Conservation (phyloP, 768 basidiomycete genomes). For the Crucibulum laeve region DNA sequence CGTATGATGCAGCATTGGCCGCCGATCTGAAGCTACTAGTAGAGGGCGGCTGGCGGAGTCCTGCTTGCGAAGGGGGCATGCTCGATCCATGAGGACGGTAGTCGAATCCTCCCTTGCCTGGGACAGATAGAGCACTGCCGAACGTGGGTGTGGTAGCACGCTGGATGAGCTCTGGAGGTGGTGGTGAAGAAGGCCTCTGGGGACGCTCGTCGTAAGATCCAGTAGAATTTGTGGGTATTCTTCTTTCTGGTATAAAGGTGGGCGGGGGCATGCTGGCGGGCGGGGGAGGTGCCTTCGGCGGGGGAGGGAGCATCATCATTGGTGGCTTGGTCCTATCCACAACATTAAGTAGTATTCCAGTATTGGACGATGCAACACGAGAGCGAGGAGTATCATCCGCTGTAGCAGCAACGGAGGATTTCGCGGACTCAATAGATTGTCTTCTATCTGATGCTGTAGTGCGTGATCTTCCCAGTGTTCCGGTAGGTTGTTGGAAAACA, state of each 20-base stretch:
- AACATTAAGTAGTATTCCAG: constrained; percentile 37
- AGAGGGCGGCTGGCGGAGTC: constrained; percentile 68
- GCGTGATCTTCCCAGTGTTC: constrained; percentile 43
- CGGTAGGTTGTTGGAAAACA: constrained; percentile 47
- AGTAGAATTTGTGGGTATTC: constrained; percentile 36
- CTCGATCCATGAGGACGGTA: constrained; percentile 68
- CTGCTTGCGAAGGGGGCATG: constrained; percentile 65
- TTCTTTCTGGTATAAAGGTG: constrained; percentile 68
- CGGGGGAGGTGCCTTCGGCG: constrained; percentile 72
- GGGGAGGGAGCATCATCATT: constrained; percentile 80
- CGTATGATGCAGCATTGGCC: constrained; percentile 53
- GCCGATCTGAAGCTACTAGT: constrained; percentile 83
- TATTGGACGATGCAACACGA: constrained; percentile 46
- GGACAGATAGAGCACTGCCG: constrained; percentile 56
- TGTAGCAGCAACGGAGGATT: constrained; percentile 49
- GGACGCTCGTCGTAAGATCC: constrained; percentile 62
- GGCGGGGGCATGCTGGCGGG: constrained; percentile 72
- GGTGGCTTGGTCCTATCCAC: constrained; percentile 82
- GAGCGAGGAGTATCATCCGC: constrained; percentile 38
- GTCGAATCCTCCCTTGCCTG: constrained; percentile 40
- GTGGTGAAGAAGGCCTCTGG: constrained; percentile 87
- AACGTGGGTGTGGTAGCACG: constrained; percentile 87
- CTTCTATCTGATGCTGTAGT: constrained; percentile 56
- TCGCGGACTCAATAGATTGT: constrained; percentile 68
- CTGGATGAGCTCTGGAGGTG: constrained; percentile 87